These are phyloP conservation scores for Populus euphratica DNA, from an alignment of 345 rosid genomes.

Conservation along the genomic window DNA sequence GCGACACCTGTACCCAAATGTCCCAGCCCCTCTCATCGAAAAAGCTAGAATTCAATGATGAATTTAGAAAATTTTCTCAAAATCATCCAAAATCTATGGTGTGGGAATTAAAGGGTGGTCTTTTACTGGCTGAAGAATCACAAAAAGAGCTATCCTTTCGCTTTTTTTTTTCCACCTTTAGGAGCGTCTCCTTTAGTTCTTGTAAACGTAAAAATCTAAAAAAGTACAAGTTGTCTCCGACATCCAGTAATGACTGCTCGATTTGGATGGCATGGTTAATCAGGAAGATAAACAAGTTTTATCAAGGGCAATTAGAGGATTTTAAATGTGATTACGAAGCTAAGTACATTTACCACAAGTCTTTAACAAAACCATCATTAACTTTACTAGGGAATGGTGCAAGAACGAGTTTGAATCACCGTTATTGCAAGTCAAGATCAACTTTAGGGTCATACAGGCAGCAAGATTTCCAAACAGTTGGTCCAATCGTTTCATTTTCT, in stretches of 20 bases:
- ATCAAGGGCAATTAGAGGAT: too few relatives aligned
- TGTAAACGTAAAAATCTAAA: slow-evolving; percentile 6
- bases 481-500: slow-evolving; percentile 20
- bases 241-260: slow-evolving; percentile 22
- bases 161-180: slow-evolving; percentile 30
- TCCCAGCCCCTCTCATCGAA: neutral
- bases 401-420: slow-evolving; percentile 6
- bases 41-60: slow-evolving; percentile 23
- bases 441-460: slow-evolving; percentile 22
- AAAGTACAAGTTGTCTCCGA: slow-evolving; percentile 22
- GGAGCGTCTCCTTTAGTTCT: slow-evolving; percentile 25
- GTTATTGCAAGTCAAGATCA: slow-evolving; percentile 18
- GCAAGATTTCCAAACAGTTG: slow-evolving; percentile 2
- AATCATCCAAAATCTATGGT: slow-evolving; percentile 25
- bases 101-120: slow-evolving; percentile 10
- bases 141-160: slow-evolving; percentile 32
- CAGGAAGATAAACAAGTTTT: neutral
- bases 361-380: slow-evolving; percentile 5
- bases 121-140: slow-evolving; percentile 27
- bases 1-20: neutral
- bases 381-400: slow-evolving; percentile 36
- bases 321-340: too few relatives aligned
- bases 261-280: neutral
- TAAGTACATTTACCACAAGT: too few relatives aligned
- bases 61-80: slow-evolving; percentile 29